A percentile compares a stretch with the other conserved stretches of the same genome.
Evolutionary conservation across 73 alveolate genomes (phyloP).

Genomic region (Symbiodinium natans): DNA sequence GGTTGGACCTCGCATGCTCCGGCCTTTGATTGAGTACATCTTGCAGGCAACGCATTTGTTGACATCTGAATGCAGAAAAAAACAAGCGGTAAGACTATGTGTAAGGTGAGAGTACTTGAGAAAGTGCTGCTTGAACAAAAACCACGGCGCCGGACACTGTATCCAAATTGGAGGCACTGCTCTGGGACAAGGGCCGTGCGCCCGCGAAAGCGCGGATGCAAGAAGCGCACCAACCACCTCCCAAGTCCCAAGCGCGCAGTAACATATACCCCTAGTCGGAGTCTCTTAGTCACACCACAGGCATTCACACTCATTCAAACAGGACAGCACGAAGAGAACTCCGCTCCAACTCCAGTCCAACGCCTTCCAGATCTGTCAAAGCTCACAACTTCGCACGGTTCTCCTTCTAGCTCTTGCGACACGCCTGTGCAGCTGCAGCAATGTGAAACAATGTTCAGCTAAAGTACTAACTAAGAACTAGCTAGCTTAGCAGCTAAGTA

Average conservation of each 20-base stretch:
- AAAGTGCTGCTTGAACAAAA: too few relatives aligned
- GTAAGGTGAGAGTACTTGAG: too few relatives aligned
- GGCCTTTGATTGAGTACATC: too few relatives aligned
- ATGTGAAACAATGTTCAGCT: too few relatives aligned
- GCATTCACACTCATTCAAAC: too few relatives aligned
- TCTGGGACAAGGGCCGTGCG: slow-evolving; percentile 7
- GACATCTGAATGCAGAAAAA: too few relatives aligned
- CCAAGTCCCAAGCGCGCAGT: background rate
- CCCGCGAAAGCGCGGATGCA: slow-evolving; percentile 63
- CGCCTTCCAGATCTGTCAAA: slow-evolving; percentile 23
- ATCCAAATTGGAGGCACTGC: slow-evolving; percentile 45
- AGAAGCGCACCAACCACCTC: slow-evolving; percentile 81
- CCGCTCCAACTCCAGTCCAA: background rate
- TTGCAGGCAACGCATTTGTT: too few relatives aligned
- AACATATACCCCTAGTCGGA: too few relatives aligned
- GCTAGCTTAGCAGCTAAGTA: background rate
- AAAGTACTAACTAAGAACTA: too few relatives aligned
- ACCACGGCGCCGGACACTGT: slow-evolving; percentile 43
- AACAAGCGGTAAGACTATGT: too few relatives aligned
- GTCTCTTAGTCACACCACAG: too few relatives aligned
- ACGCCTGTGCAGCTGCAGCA: slow-evolving; percentile 23
- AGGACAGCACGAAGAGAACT: too few relatives aligned
- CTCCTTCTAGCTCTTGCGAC: slow-evolving; percentile 68
- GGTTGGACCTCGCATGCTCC: background rate
- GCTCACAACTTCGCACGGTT: slow-evolving; percentile 38